Evolutionary conservation across 192 early-diverging fungal species (phyloP), one percentile per base, ranked within the genome.

Genomic region (Coemansia sp.): DNA sequence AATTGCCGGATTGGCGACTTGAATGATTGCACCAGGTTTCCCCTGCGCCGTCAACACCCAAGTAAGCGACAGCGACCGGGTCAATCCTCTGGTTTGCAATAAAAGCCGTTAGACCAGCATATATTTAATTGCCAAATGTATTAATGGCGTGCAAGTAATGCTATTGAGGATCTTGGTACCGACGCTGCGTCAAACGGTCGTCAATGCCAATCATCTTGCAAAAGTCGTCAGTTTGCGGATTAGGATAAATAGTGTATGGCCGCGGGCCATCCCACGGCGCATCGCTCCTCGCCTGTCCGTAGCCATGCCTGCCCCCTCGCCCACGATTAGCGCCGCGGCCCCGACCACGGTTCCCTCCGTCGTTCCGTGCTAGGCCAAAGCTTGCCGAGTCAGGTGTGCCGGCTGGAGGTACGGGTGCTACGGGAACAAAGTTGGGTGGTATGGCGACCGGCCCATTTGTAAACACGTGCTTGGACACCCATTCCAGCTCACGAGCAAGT

Each of bases 191-290:
- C 47, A 78, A 29, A n/a, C 12, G 31, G 43, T 78, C 68, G 26
- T 64, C 40, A 10, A 96, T 80, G 12, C 81, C 79, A 8, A 94
- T 38, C 68, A 88, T 64, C 0, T 75, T 56, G 62, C 90, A 92
- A 42, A 96, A 86, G 8, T 60, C 75, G 3, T 70, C 80, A 6
- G 91, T 96, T 66, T 98, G 95, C 3, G 91, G 92, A 63, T 95
- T 98, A 5, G 81, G 58, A 27, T 86, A 84, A 11, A 79, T 45
- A 15, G 62, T 44, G 9, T 68, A 31, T 14, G 70, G 70, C 15
- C 41, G 56, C 23, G 65, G 58, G 14, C 53, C 66, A 12, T 39
- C 17, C 58, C 54, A 52, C 15, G 28, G 32, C 14, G 20, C 53
- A 5, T 60, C 53, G 15, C 19, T 35, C 28, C 26, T 28, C 17